Evolutionary conservation across 2,329 filamentous ascomycete species (phyloP), one percentile per base, ranked within the genome.

Genomic region (Monosporascus sp.): DNA sequence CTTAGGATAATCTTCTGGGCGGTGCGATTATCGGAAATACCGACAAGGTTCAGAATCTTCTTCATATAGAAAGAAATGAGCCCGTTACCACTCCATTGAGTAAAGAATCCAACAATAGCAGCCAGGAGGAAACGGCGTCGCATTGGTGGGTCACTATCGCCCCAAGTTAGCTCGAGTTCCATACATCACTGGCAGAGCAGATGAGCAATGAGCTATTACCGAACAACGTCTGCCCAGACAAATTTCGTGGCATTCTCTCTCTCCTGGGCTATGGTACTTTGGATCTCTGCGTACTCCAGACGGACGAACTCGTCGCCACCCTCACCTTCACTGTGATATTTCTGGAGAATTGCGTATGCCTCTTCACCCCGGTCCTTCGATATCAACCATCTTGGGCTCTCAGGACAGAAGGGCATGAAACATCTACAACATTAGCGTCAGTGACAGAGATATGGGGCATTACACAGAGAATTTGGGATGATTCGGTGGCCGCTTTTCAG

Each of bases 261-360:
- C 24, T 77, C 76, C 24, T 74, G 68, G 46, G 70, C 69, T 42
- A 81, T 73, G 22, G 78, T 75, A 55, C 77, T 75, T 49, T 78
- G 72, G 62, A 82, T 82, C 61, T 83, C 76, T 17, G 77, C 76
- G 55, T 77, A 80, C 62, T 84, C 79, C 3, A 82, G 68, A 49
- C 75, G 72, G 3, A 83, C 81, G 55, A 82, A 76, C 7, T 77
- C 74, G 1, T 73, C 75, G 18, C 69, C 70, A 6, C 76, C 72
- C 50, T 78, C 73, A 2, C 81, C 82, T 57, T 85, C 75, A 17
- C 74, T 74, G 58, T 84, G 84, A 60, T 79, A 84, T 53, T 78
- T 80, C 17, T 74, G 71, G 54, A 87, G 73, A 6, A 81, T 76
- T 11, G 74, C 72, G 17, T 78, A 69, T 0, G 82, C 82, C 54